Evolutionary conservation across 495 filamentous ascomycete genomes (phyloP), one percentile per base, ranked within the genome.

Genomic region (Chaetomium fimeti): DNA sequence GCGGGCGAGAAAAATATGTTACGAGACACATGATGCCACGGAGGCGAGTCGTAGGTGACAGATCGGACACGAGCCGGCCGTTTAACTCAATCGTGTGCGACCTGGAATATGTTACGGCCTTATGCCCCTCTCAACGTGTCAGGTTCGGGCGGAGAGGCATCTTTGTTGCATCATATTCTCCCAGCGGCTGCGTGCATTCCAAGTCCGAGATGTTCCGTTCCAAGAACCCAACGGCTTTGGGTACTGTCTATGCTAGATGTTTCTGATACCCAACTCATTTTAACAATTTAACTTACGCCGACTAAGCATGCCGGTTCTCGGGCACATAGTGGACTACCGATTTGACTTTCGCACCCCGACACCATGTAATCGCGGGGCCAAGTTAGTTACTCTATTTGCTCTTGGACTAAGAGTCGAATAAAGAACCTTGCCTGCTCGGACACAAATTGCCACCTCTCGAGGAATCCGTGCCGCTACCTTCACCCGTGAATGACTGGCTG

Each of bases 21-120:
- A 20, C 63, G 56, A 65, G 36, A 60, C 62, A 65, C 22, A 5
- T 15, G 20, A 52, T 25, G 5, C 28, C 24, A 28, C 25, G 16
- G 22, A 32, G 56, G 65, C 9, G 45, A 57, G 38, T 58, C 57
- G 48, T 38, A 28, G 20, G 28, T 56, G 63, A 58, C 47, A 64
- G 53, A 62, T 56, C 55, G 62, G 64, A 61, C 64, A 57, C 60
- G 55, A 52, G 27, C 38, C 55, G 53, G 63, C 47, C 55, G 29
- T 52, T 43, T 20, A 60, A 60, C 60, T 48, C 53, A 18, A 53
- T 29, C 38, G 51, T 65, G 67, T 72, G 63, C 57, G 40, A 72
- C 69, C 13, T 15, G 47, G 43, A 43, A 36, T 43, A 40, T 56
- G 36, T 70, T 71, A 70, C 70, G 70, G 70, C 70, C 70, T 70